Evolutionary conservation across 106 monocot genomes (phyloP), one percentile per base, ranked within the genome.

Genomic region (Alisma plantagoaquatica): DNA sequence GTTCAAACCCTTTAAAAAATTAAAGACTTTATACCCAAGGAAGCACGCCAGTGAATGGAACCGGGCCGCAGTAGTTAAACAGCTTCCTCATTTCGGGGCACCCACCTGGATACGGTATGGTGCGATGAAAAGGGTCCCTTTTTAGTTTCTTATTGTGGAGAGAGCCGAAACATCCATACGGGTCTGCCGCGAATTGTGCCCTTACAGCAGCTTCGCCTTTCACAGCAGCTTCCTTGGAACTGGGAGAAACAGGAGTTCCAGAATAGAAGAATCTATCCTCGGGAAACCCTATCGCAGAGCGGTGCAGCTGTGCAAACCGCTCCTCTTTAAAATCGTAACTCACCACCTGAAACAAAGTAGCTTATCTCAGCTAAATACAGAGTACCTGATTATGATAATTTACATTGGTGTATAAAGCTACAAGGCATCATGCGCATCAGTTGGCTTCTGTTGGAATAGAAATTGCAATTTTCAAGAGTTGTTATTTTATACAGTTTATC

Each of bases 291-390:
- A 99, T 70, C 49, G 98, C 90, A 2, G 50, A 41, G 8, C 98
- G 69, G 59, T 90, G 98, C 61, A 99, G 55, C 19, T 64, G 65
- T 22, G 90, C 68, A 55, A 99, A 99, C 31, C 98, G 76, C 32
- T 90, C 79, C 59, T 82, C 71, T 60, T 99, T 99, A 72, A 86
- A 99, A 68, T 99, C 98, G 56, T 99, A 99, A 66, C 90, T 99
- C 12, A 99, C 82, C 43, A 86, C 90, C 98, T 99, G 68, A 57
- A 1, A 38, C n/a, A n/a, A n/a, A n/a, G n/a, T n/a, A n/a, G n/a
- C n/a, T n/a, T n/a, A n/a, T n/a, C n/a, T n/a, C n/a, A n/a, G n/a
- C n/a, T n/a, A n/a, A n/a, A n/a, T n/a, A n/a, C n/a, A n/a, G n/a
- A n/a, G n/a, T n/a, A n/a, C n/a, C n/a, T n/a, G n/a, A n/a, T n/a